Evolutionary conservation across 148 eudicot genomes (phyloP), one percentile per base, ranked within the genome.

Genomic region (Spergularia marina): DNA sequence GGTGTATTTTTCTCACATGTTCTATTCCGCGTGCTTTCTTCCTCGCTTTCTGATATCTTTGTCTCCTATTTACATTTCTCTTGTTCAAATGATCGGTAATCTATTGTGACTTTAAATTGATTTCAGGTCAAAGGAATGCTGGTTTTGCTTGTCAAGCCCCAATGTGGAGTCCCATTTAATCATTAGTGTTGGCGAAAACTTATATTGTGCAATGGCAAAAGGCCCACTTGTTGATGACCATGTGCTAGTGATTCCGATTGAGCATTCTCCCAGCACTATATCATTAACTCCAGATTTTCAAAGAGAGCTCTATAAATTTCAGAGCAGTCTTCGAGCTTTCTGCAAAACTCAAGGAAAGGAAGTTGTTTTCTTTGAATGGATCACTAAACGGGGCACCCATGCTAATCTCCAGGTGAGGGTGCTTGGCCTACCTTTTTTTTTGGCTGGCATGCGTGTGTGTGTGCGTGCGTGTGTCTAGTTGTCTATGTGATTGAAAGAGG

Each of bases 341-440:
- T 82, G 85, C 81, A 82, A 86, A 79, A 85, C 80, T 57, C 89
- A 84, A 75, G 87, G 82, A 51, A 92, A 92, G 72, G 94, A 90
- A 84, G 80, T 79, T 68, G 84, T 95, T 70, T 92, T 92, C 91
- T 95, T 87, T 82, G 98, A 92, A 77, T 89, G 88, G 91, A 84
- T 91, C 78, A 90, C 86, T 18, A 87, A 89, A 74, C 85, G 91
- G 59, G 90, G 89, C 73, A 90, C 84, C 78, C 98, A 92, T 87
- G 96, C 97, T 70, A 95, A 90, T 84, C 89, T 92, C 73, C 98
- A 93, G 93, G 98, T 93, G n/a, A n/a, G n/a, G n/a, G n/a, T n/a
- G n/a, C n/a, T n/a, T 57, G 68, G 69, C 49, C 16, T 55, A 40
- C 53, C 51, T 61, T 65, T 36, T 39, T 65, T 56, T 2, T 67